Percentiles rank a stretch among this genome's conserved stretches.
Evolutionary conservation across 2,329 filamentous ascomycete genomes (phyloP).

Genomic region (Eurotiales sp.): DNA sequence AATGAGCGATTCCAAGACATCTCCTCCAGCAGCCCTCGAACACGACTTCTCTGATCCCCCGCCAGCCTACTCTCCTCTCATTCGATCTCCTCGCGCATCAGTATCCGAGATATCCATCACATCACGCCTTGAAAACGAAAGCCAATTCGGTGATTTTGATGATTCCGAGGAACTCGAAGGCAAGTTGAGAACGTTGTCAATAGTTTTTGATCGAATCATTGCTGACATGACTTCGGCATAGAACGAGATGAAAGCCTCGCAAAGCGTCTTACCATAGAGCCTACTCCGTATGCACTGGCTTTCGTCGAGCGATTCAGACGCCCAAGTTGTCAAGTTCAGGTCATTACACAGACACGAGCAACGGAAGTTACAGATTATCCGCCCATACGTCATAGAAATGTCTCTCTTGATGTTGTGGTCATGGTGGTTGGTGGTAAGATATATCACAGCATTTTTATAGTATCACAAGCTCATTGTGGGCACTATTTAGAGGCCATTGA

Average conservation of each 20-base stretch:
- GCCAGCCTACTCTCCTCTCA: neutral
- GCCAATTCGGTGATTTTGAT: neutral
- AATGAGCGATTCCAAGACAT: neutral
- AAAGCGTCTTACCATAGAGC: neutral
- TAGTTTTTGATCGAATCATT: too few relatives aligned
- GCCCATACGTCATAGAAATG: neutral
- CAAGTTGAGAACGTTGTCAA: too few relatives aligned
- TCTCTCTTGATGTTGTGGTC: neutral
- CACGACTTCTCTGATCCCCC: neutral
- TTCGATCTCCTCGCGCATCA: neutral
- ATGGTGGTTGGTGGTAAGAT: neutral
- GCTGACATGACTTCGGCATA: neutral
- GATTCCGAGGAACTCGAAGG: too few relatives aligned
- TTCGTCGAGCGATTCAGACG: neutral
- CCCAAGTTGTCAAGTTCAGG: neutral
- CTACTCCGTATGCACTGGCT: neutral
- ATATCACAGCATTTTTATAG: neutral
- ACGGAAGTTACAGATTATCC: too few relatives aligned
- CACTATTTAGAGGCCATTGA: neutral
- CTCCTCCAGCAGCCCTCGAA: neutral
- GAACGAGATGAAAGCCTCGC: neutral
- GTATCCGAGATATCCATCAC: neutral
- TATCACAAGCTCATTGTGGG: neutral
- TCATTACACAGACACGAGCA: neutral
- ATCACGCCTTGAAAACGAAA: neutral